Conservation (phyloP, 805 yeast species). For the Blastobotrys attinorum region DNA sequence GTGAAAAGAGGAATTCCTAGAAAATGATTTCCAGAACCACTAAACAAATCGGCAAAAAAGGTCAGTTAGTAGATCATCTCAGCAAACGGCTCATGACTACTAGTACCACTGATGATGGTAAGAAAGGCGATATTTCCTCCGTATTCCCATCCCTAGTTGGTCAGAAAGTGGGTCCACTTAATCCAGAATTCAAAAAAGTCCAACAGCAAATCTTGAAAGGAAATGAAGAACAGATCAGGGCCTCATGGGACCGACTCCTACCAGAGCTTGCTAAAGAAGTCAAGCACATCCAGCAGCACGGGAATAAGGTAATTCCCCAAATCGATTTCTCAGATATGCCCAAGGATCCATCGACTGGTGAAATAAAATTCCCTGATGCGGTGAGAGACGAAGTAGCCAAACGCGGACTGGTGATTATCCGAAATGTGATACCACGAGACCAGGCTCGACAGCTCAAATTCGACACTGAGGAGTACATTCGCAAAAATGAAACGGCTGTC, state of each 20-base stretch:
- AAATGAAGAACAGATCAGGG: not conserved
- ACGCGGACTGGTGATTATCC: constrained; percentile 29
- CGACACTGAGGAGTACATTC: constrained; percentile 23
- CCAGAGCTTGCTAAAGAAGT: constrained; percentile 7
- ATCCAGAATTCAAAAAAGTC: constrained; percentile 6
- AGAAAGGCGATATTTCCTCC: constrained; percentile 12
- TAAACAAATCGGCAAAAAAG: too few species aligned
- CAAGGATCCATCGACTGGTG: not conserved
- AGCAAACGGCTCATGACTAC: not conserved
- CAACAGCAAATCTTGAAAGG: constrained; percentile 7
- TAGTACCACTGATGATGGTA: not conserved
- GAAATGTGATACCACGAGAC: constrained; percentile 27
- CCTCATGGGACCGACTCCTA: constrained; percentile 6
- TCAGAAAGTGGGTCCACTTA: constrained; percentile 7
- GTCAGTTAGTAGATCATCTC: too few species aligned
- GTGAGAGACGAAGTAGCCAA: constrained; percentile 8
- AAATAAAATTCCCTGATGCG: not conserved
- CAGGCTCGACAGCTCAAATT: constrained; percentile 23
- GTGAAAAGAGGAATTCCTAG: too few species aligned
- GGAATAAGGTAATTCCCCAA: constrained; percentile 8
- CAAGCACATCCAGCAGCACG: constrained; percentile 3
- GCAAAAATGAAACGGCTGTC: constrained; percentile 26
- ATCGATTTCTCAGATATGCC: constrained; percentile 7
- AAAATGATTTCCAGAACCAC: too few species aligned
- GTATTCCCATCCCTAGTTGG: constrained; percentile 17